Evolutionary conservation across 2,329 filamentous ascomycete genomes (phyloP), one percentile per base, ranked within the genome.

Genomic region (Rutstroemia sp.): DNA sequence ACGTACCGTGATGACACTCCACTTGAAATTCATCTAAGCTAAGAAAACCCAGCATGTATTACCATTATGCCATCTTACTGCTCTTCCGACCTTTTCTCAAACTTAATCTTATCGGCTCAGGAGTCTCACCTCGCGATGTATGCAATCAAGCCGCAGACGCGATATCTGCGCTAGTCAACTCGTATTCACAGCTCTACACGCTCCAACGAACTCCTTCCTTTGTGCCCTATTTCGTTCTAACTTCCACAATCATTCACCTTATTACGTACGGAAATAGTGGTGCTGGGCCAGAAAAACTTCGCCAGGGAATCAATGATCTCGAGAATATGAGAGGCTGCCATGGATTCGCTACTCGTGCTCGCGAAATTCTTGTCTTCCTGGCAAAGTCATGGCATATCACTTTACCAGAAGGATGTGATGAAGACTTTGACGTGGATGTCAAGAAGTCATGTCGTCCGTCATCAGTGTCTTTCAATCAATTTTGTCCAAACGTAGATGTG

Each of bases 41-140:
- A 30, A 58, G 7, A n/a, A 51, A 7, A 9, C 12, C 5, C 57
- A 85, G 82, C 68, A 85, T 88, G 83, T 83, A 87, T 60, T 87
- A 87, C 65, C 80, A 88, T 64, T 85, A 84, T 59, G 79, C 82
- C 30, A 84, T 86, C n/a, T 70, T 87, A 0, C 78, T 89, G n/a
- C 77, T 91, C 1, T 90, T 90, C 67, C 78, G 87, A 6, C 87
- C 87, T 0, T 76, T 90, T 39, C 64, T 68, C 46, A 68, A 67
- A 48, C 58, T 69, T 10, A 44, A 61, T 12, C 60, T 69, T 6
- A 48, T 60, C 4, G 62, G 60, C 2, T 67, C 66, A 0, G 47
- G 59, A 7, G 58, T 69, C 5, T 67, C 61, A 4, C 68, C 69
- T 0, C 58, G 62, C 2, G 64, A 68, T 25, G 59, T 71, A 3